Evolutionary conservation across 2,329 filamentous ascomycete species (phyloP).

Genomic region (Neobulgaria alba): DNA sequence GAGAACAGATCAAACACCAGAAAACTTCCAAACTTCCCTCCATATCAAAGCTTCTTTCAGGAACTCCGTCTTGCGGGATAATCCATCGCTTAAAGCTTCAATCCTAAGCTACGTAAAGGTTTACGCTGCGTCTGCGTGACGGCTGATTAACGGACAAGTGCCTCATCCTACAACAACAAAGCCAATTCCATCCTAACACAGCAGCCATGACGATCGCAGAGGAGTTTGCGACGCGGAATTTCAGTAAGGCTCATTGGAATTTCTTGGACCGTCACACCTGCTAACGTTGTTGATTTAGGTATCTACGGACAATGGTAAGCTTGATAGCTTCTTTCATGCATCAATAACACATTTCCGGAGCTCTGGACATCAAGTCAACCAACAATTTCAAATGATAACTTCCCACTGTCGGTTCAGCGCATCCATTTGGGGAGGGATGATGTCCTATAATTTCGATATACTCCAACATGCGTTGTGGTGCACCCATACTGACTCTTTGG

Average conservation of each 20-base stretch:
- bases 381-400: no score
- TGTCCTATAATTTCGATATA: no score
- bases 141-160: neutral
- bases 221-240: constrained; percentile 65
- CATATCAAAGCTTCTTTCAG: no score
- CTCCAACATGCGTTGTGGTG: no score
- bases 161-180: neutral
- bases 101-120: no score
- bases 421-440: no score
- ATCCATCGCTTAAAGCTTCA: no score
- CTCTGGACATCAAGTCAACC: no score
- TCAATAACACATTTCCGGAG: no score
- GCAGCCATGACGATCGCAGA: constrained; percentile 61
- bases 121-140: neutral
- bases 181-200: constrained; percentile 15
- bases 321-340: neutral
- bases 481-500: constrained; percentile 15
- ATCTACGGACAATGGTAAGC: constrained; percentile 71
- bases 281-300: constrained; percentile 37
- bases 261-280: constrained; percentile 1
- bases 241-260: constrained; percentile 47
- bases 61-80: no score
- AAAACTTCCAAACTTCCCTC: neutral
- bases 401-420: no score
- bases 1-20: neutral